These are phyloP conservation scores for Pythium phragmitis DNA, from an alignment of 352 stramenopile species.

Conservation along the genomic window DNA sequence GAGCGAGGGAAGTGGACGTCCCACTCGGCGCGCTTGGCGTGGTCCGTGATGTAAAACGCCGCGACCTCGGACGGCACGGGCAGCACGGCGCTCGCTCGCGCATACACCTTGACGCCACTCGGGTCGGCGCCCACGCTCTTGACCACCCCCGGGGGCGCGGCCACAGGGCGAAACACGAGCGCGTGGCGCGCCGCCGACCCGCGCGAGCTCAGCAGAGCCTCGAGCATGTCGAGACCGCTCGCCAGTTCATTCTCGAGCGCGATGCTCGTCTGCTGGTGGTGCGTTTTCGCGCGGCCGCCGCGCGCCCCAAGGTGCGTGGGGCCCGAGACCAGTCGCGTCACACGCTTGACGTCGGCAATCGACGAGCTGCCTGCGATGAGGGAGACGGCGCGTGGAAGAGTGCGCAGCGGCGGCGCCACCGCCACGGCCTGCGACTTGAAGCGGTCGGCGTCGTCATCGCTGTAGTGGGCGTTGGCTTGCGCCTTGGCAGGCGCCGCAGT, in stretches of 20 bases:
- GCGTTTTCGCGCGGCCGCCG: constrained; percentile 37
- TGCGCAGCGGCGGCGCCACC: background rate
- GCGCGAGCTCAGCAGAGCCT: constrained; percentile 48
- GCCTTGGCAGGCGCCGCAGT: constrained; percentile 5
- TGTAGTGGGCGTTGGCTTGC: constrained; percentile 17
- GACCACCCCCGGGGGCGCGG: constrained; percentile 52
- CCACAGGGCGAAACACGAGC: constrained; percentile 60
- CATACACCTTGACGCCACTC: constrained; percentile 41
- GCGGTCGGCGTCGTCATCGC: constrained; percentile 19
- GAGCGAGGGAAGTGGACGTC: constrained; percentile 71
- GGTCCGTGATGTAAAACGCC: constrained; percentile 59
- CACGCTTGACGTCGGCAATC: constrained; percentile 19
- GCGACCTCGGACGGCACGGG: constrained; percentile 68
- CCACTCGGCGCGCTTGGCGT: constrained; percentile 72
- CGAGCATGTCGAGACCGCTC: constrained; percentile 60
- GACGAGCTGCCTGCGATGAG: constrained; percentile 23
- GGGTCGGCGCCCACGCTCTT: constrained; percentile 53
- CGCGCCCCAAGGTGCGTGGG: constrained; percentile 24
- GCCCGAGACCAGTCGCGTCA: constrained; percentile 23
- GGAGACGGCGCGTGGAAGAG: constrained; percentile 14
- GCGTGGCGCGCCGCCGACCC: constrained; percentile 26
- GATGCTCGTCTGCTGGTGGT: constrained; percentile 68
- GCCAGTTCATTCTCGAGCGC: constrained; percentile 76
- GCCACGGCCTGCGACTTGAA: constrained; percentile 14
- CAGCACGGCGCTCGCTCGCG: constrained; percentile 61